Evolutionary conservation across 495 filamentous ascomycete species (phyloP), one percentile per base, ranked within the genome.

Genomic region (Aspergillus conjunctus): DNA sequence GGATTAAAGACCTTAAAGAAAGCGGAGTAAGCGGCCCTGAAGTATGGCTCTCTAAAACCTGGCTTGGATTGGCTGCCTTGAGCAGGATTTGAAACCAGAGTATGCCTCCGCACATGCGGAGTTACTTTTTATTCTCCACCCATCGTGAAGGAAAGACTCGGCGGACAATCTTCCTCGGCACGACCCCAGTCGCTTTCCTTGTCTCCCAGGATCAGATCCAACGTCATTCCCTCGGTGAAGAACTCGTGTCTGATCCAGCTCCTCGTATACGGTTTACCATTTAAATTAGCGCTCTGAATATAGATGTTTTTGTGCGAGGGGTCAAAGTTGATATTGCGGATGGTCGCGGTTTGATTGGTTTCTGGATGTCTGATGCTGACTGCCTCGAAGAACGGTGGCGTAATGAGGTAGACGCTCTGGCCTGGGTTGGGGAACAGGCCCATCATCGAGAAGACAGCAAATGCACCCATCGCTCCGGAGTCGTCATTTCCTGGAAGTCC

Each of bases 241-340:
- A 92, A 91, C 51, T 83, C 85, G 62, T 92, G 88, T 17, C 82
- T 82, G 39, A 92, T 79, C 88, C 88, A 92, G 62, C 80, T 91
- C 77, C 79, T 87, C 0, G 76, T 85, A 44, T 89, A 91, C 8
- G 76, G 70, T 60, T 77, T 60, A 3, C 88, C 87, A 65, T 91
- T 74, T 10, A 92, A 74, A 20, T 78, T 89, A 0, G 86, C 88
- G 55, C 74, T 86, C 71, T 91, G 88, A 32, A 92, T 86, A 61
- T 84, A 91, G 3, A 91, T 64, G 76, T 83, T 60, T 79, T 71
- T 54, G 74, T 88, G 64, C 63, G 68, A 22, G 81, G 77, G 31
- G 71, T 85, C 54, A 79, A 88, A 91, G 54, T 86, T 86, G 9
- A 81, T 63, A 20, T 79, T 84, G 11, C 76, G 70, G 4, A 91